These are phyloP conservation scores for Spiraea crenata DNA, from an alignment of 331 rosid species.

Conservation along the genomic window DNA sequence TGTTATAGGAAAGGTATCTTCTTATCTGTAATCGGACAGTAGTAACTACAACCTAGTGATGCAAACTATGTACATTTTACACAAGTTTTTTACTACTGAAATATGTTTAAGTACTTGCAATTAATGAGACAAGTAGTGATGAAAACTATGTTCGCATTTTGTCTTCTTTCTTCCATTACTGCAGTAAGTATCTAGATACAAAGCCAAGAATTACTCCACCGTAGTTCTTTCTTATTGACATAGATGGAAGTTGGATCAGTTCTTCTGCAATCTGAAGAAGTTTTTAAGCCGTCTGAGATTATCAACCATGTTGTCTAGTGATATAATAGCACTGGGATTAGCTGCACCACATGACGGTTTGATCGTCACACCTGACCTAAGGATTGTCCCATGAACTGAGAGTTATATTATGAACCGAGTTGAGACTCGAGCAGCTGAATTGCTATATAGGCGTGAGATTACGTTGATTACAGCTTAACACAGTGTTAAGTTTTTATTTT, in stretches of 20 bases:
- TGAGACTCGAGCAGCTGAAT: not conserved
- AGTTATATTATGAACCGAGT: not conserved
- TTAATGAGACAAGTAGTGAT: not conserved
- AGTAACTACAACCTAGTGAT: not conserved
- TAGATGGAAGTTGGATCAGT: not conserved
- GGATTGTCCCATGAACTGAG: too few relatives aligned
- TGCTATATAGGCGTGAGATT: not conserved
- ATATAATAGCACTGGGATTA: too few relatives aligned
- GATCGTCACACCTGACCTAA: too few relatives aligned
- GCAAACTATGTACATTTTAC: not conserved
- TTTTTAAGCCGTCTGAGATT: not conserved
- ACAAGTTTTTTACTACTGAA: not conserved
- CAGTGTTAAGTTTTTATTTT: not conserved
- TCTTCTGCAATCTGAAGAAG: not conserved
- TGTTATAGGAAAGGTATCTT: conserved; percentile 1
- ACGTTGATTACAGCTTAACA: not conserved
- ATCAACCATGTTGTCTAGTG: not conserved
- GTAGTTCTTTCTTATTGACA: not conserved
- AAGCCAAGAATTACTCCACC: not conserved
- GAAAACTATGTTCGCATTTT: not conserved
- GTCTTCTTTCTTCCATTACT: not conserved
- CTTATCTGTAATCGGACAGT: conserved; percentile 1
- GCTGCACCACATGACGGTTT: not conserved
- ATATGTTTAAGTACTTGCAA: not conserved
- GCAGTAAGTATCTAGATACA: not conserved